These are phyloP conservation scores for Amanita fuliginea DNA, from an alignment of 768 basidiomycete species.

Conservation along the genomic window DNA sequence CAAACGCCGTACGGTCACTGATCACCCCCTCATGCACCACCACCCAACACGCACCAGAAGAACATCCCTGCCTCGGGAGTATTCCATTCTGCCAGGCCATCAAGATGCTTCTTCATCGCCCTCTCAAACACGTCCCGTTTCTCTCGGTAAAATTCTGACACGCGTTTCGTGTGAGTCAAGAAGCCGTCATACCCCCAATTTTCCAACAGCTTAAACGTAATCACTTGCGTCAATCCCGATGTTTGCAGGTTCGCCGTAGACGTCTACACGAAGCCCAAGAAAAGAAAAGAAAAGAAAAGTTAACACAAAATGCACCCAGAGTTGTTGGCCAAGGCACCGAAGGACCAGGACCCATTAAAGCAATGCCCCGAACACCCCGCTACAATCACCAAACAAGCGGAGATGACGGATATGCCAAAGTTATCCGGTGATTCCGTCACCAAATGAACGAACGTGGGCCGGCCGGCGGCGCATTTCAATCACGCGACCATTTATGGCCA, in stretches of 20 bases:
- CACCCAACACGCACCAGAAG: slow-evolving; percentile 82
- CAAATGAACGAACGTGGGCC: neutral
- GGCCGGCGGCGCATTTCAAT: neutral
- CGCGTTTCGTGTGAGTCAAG: slow-evolving; percentile 60
- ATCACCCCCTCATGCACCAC: neutral
- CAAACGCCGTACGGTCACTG: neutral
- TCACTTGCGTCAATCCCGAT: slow-evolving; percentile 57
- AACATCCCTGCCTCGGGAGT: slow-evolving; percentile 80
- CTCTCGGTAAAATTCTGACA: slow-evolving; percentile 54
- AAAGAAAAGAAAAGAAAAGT: neutral
- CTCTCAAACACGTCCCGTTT: slow-evolving; percentile 74
- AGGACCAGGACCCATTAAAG: neutral
- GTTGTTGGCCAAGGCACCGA: neutral
- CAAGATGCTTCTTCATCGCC: slow-evolving; percentile 72
- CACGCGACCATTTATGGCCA: neutral
- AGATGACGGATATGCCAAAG: neutral
- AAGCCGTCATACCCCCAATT: slow-evolving; percentile 70
- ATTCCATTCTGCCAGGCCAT: slow-evolving; percentile 64
- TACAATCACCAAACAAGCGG: slow-evolving; percentile 1
- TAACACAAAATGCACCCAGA: too few relatives aligned
- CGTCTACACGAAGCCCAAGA: slow-evolving; percentile 16
- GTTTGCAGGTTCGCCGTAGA: slow-evolving; percentile 56
- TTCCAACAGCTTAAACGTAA: slow-evolving; percentile 45
- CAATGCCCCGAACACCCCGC: slow-evolving; percentile 1
- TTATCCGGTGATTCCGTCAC: neutral